These are phyloP conservation scores for Evernia prunastri DNA, from an alignment of 495 filamentous ascomycete species.

Conservation along the genomic window DNA sequence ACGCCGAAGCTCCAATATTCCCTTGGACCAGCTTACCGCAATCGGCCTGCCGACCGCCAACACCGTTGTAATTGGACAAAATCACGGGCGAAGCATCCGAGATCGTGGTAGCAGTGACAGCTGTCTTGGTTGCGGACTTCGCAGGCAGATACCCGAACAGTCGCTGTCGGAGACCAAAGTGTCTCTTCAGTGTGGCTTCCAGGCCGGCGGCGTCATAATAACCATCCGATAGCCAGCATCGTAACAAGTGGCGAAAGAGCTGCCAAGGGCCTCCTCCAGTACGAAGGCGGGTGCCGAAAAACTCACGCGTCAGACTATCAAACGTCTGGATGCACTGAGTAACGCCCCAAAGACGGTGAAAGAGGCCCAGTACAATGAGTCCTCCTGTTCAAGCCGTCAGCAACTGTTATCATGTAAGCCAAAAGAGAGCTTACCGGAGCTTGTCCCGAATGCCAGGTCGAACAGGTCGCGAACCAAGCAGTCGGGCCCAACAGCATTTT, in stretches of 20 bases:
- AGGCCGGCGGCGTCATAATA: not conserved
- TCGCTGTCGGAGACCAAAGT: not conserved
- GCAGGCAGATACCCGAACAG: not conserved
- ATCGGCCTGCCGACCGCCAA: not conserved
- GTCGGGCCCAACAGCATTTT: not conserved
- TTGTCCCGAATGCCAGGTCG: conserved; percentile 11
- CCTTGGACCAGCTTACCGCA: not conserved
- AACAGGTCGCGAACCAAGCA: conserved; percentile 12
- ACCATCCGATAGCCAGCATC: not conserved
- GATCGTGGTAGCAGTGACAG: conserved; percentile 9
- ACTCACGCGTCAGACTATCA: too few relatives aligned
- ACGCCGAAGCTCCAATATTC: not conserved
- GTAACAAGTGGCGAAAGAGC: not conserved
- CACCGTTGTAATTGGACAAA: conserved; percentile 14
- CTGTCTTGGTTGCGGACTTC: not conserved
- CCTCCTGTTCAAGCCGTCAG: too few relatives aligned
- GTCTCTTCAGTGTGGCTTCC: not conserved
- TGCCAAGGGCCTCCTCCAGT: not conserved
- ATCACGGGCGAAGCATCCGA: not conserved
- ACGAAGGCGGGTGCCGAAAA: too few relatives aligned
- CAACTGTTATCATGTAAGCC: not conserved
- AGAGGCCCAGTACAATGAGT: too few relatives aligned
- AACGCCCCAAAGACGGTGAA: too few relatives aligned
- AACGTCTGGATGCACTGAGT: too few relatives aligned
- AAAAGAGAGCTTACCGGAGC: conserved; percentile 3